Percentiles rank a stretch among this genome's conserved stretches.
Evolutionary conservation across 495 filamentous ascomycete species (phyloP).

Genomic region (Penicillium herquei): DNA sequence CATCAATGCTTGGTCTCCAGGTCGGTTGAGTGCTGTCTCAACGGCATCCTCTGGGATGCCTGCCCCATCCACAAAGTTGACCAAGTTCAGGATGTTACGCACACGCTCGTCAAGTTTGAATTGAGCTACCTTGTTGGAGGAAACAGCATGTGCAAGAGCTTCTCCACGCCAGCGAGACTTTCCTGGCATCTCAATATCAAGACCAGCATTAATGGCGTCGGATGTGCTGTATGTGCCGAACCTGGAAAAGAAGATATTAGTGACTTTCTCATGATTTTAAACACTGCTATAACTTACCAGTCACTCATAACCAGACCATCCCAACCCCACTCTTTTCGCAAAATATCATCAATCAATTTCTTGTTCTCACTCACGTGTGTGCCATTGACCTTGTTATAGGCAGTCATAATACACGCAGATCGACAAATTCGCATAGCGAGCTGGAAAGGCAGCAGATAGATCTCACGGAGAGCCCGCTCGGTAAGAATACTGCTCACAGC

Average conservation of each 20-base stretch:
- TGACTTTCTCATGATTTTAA: not conserved
- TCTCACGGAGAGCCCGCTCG: slow-evolving; percentile 70
- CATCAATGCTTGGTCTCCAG: slow-evolving; percentile 65
- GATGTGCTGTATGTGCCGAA: slow-evolving; percentile 67
- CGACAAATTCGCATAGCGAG: slow-evolving; percentile 63
- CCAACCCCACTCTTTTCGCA: slow-evolving; percentile 71
- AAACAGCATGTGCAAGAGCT: slow-evolving; percentile 56
- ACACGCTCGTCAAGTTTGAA: slow-evolving; percentile 62
- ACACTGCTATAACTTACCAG: slow-evolving; percentile 50
- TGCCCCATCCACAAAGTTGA: slow-evolving; percentile 60
- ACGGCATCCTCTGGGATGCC: slow-evolving; percentile 59
- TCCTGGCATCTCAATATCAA: slow-evolving; percentile 76
- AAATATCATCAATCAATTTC: slow-evolving; percentile 57
- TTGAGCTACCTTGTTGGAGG: slow-evolving; percentile 56
- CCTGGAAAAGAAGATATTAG: slow-evolving; percentile 15
- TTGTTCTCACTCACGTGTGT: slow-evolving; percentile 64
- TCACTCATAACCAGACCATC: slow-evolving; percentile 69
- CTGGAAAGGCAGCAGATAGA: slow-evolving; percentile 73
- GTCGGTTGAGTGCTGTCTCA: slow-evolving; percentile 63
- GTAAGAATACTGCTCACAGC: slow-evolving; percentile 66
- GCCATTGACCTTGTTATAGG: slow-evolving; percentile 75
- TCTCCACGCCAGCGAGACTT: slow-evolving; percentile 64
- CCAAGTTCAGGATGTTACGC: slow-evolving; percentile 59
- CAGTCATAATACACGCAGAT: slow-evolving; percentile 69
- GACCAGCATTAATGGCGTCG: slow-evolving; percentile 64